Percentiles rank a stretch among this genome's conserved stretches.
Conservation (phyloP, 345 rosid species). For the Xanthoceras sorbifolium region DNA sequence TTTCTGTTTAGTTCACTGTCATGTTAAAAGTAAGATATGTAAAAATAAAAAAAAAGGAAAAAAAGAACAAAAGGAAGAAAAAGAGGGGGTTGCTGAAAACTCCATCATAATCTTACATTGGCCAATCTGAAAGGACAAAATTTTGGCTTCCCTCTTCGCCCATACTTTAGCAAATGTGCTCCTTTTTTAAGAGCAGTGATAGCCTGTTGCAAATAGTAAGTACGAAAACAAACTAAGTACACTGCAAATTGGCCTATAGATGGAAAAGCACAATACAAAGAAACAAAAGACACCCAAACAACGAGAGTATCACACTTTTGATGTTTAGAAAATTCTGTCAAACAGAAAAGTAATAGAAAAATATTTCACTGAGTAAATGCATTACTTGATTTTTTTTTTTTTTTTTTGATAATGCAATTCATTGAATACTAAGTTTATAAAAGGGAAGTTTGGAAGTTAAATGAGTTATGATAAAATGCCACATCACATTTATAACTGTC, state of each 20-base stretch:
- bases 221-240: not conserved
- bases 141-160: conserved; percentile 83
- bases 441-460: not conserved
- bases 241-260: conserved; percentile 4
- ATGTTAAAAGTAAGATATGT: not conserved
- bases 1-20: conserved; percentile 9
- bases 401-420: not conserved
- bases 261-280: not conserved
- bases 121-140: conserved; percentile 80
- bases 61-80: not conserved
- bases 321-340: not conserved
- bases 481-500: not conserved
- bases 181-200: conserved; percentile 81
- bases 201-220: conserved; percentile 47
- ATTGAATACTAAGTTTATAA: conserved; percentile 6
- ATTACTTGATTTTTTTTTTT: not conserved
- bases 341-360: not conserved
- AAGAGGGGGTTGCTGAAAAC: not conserved
- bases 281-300: not conserved
- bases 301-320: not conserved
- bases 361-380: not conserved
- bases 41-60: not conserved
- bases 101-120: conserved; percentile 51
- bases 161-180: conserved; percentile 73
- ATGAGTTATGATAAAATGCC: not conserved